Evolutionary conservation across 805 yeast species (phyloP), one percentile per base, ranked within the genome.

Genomic region (Saccharomycopsis capsularis): DNA sequence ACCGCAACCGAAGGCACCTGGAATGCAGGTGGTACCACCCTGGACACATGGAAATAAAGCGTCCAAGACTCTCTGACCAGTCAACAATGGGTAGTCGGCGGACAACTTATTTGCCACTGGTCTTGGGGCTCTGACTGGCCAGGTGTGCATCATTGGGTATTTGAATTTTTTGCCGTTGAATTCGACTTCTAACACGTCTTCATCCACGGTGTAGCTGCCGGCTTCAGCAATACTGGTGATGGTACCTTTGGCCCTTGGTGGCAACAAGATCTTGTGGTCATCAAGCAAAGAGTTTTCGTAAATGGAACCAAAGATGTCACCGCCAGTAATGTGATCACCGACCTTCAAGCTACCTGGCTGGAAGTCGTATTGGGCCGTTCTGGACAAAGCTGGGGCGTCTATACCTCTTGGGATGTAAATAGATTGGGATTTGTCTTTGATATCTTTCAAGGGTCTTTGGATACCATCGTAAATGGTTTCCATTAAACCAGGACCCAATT

Each of bases 21-120:
- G 99, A 67, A 93, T 93, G 84, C 99, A 95, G 32, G 99, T 93
- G 36, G 99, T 93, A 75, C 99, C 99, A 73, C 99, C 99, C 75
- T 93, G 99, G 60, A 93, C 99, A 80, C 95, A 85, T 42, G 99
- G 99, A 78, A 93, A 93, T 57, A 93, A 78, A 27, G 99, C 83
- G 70, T 93, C 99, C 68, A 93, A 76, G 45, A 93, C 99, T 78
- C 99, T 86, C 75, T 93, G 99, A 62, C 99, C 99, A 18, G 99
- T 93, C 61, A 93, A 78, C 60, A 93, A 76, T 46, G 99, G 99
- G 68, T 85, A 79, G 69, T 91, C 93, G 39, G 99, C 98, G 53
- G 95, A 73, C 55, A 88, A 71, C 66, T 91, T 89, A 68, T 89
- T 95, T 45, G 97, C 85, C 42, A 91, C 98, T 16, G 99, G 99